Percentiles rank a stretch among this genome's conserved stretches.
Evolutionary conservation across 2,329 filamentous ascomycete species (phyloP).

Genomic region (Sarocladium kiliense): DNA sequence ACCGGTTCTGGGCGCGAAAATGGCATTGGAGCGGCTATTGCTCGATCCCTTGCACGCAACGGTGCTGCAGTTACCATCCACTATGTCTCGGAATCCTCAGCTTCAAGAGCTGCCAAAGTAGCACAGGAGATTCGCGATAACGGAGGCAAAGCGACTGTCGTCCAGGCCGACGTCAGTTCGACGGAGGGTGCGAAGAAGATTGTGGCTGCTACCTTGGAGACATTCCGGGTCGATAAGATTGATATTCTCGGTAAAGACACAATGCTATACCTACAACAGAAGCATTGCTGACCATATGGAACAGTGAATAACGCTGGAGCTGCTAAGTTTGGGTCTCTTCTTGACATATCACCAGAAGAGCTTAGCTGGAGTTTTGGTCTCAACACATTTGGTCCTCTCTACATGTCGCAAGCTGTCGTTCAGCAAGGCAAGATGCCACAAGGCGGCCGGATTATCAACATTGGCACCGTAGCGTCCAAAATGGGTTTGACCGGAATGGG

Average conservation of each 20-base stretch:
- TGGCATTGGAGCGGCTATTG: constrained; percentile 38
- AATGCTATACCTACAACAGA: constrained; percentile 24
- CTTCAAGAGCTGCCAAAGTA: constrained; percentile 23
- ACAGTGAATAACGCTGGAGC: constrained; percentile 34
- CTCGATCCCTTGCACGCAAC: constrained; percentile 31
- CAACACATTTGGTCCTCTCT: constrained; percentile 30
- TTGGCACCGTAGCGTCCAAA: constrained; percentile 17
- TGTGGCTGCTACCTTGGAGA: constrained; percentile 27
- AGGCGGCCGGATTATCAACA: constrained; percentile 22
- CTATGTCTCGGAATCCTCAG: constrained; percentile 30
- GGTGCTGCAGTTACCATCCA: constrained; percentile 35
- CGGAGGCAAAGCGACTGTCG: constrained; percentile 24
- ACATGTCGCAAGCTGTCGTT: constrained; percentile 26
- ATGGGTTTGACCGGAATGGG: constrained; percentile 13
- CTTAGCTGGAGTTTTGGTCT: constrained; percentile 23
- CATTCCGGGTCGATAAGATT: constrained; percentile 28
- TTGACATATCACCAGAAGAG: constrained; percentile 18
- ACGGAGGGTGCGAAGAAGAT: constrained; percentile 25
- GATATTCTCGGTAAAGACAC: constrained; percentile 39
- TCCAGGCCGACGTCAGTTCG: constrained; percentile 28
- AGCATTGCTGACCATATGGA: not conserved
- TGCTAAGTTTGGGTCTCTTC: constrained; percentile 14
- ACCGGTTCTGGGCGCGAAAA: constrained; percentile 40
- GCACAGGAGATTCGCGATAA: constrained; percentile 21
- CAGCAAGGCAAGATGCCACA: constrained; percentile 26